A percentile compares a stretch with the other conserved stretches of the same genome.
These are phyloP conservation scores for Boletus eberwhitei DNA, from an alignment of 768 basidiomycete species.

Conservation along the genomic window DNA sequence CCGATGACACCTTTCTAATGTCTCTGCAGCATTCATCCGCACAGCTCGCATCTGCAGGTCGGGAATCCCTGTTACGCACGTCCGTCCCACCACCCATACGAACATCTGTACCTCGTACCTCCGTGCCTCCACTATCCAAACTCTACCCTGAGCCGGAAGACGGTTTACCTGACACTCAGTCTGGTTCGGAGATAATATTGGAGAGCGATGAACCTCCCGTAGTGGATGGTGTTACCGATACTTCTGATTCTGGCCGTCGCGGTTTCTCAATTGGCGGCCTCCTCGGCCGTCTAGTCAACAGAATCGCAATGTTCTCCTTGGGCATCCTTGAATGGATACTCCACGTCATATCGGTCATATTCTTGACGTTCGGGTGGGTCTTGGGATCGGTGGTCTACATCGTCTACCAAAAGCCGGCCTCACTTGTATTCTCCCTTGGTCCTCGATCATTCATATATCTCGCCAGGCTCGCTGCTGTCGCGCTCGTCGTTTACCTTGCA, in stretches of 20 bases:
- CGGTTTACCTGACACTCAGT: slow-evolving; percentile 40
- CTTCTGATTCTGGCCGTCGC: slow-evolving; percentile 16
- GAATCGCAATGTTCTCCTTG: slow-evolving; percentile 28
- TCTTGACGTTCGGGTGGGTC: slow-evolving; percentile 45
- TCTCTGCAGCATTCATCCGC: slow-evolving; percentile 24
- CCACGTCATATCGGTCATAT: slow-evolving; percentile 30
- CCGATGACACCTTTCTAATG: slow-evolving; percentile 7
- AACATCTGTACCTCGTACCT: slow-evolving; percentile 36
- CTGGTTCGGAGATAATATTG: slow-evolving; percentile 58
- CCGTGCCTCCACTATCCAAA: slow-evolving; percentile 40
- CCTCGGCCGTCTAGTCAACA: slow-evolving; percentile 44
- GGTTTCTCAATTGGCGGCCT: slow-evolving; percentile 46
- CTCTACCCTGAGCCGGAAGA: slow-evolving; percentile 15
- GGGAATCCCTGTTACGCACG: slow-evolving; percentile 29
- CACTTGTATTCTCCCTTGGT: slow-evolving; percentile 35
- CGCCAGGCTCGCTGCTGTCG: slow-evolving; percentile 43
- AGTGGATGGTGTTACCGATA: slow-evolving; percentile 27
- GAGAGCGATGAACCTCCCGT: slow-evolving; percentile 56
- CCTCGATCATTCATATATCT: slow-evolving; percentile 33
- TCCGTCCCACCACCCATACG: slow-evolving; percentile 39
- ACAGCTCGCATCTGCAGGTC: slow-evolving; percentile 34
- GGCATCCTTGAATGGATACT: slow-evolving; percentile 24
- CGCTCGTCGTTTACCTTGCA: slow-evolving; percentile 40
- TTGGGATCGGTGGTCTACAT: slow-evolving; percentile 50
- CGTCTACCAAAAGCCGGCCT: slow-evolving; percentile 46